Evolutionary conservation across 495 filamentous ascomycete genomes (phyloP), one percentile per base, ranked within the genome.

Genomic region (Zalerion maritima): DNA sequence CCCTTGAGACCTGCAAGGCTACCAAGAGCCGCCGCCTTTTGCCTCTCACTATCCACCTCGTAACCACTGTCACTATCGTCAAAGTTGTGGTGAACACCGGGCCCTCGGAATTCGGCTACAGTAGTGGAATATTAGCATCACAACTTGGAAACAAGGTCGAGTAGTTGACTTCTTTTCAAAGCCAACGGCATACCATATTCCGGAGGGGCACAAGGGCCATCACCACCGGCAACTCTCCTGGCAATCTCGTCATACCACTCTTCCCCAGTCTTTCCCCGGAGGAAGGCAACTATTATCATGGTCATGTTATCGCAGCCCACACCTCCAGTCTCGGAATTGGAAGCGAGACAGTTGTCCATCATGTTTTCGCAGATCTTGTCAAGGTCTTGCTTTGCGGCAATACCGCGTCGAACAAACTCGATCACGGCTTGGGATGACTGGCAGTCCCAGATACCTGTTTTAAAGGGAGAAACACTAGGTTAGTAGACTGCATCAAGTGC

Each of bases 151-250:
- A 36, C 49, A 37, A 61, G 55, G 47, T 59, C 50, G 62, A n/a
- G n/a, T n/a, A n/a, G n/a, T n/a, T n/a, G n/a, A n/a, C n/a, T n/a
- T n/a, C n/a, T n/a, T n/a, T n/a, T n/a, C n/a, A n/a, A n/a, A n/a
- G n/a, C n/a, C n/a, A n/a, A n/a, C n/a, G n/a, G n/a, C 84, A 80
- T 92, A 80, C 89, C 89, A 64, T 96, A 97, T 78, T 97, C 89
- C 43, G 87, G 89, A 60, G 89, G 89, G 56, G 89, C 89, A 63
- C 89, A 94, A 52, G 91, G 89, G 49, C 89, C 89, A 60, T 97
- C 91, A 52, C 89, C 89, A 48, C 84, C 84, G 27, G 87, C 83
- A 55, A 96, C 91, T 54, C 89, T 69, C 56, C 80, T 84, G 36
- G 77, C 84, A 55, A 97, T 80, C 60, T 84, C 73, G 41, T 93